Percentiles rank a stretch among this genome's conserved stretches.
Conservation (phyloP, 164 flowering plant species). For the Cinnamomum micranthum region DNA sequence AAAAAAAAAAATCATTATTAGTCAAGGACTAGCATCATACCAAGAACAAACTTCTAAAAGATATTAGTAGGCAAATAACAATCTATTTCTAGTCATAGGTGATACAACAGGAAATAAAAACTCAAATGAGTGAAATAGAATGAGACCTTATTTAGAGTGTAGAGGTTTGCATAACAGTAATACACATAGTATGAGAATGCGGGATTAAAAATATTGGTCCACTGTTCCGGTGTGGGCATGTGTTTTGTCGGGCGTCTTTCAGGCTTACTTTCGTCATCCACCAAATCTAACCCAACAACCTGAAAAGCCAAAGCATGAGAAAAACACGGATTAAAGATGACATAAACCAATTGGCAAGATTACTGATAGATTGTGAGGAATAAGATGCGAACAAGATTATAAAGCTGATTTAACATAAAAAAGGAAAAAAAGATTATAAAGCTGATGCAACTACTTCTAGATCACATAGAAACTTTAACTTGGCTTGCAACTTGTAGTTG, state of each 20-base stretch:
- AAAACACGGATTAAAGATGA: too few species aligned
- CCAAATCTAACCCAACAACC: slow-evolving; percentile 98
- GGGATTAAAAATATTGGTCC: slow-evolving; percentile 97
- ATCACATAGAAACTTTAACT: not conserved
- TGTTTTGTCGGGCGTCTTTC: slow-evolving; percentile 99
- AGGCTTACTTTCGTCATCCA: slow-evolving; percentile 99
- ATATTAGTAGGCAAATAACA: not conserved
- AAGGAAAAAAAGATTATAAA: too few species aligned
- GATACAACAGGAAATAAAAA: not conserved
- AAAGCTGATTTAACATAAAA: too few species aligned
- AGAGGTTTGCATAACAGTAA: slow-evolving; percentile 94
- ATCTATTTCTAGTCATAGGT: not conserved
- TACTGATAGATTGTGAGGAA: not conserved
- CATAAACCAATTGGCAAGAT: not conserved
- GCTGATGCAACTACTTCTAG: too few species aligned
- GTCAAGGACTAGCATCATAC: too few species aligned
- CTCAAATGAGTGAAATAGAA: not conserved
- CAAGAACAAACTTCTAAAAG: not conserved
- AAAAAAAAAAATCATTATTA: too few species aligned
- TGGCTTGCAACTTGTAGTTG: not conserved
- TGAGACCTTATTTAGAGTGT: slow-evolving; percentile 85
- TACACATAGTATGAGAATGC: slow-evolving; percentile 93
- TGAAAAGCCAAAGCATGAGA: slow-evolving; percentile 21
- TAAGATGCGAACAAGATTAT: too few species aligned
- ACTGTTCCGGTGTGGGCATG: slow-evolving; percentile 95